Conservation (phyloP, 192 early-diverging fungal species). For the Gonapodya prolifera region DNA sequence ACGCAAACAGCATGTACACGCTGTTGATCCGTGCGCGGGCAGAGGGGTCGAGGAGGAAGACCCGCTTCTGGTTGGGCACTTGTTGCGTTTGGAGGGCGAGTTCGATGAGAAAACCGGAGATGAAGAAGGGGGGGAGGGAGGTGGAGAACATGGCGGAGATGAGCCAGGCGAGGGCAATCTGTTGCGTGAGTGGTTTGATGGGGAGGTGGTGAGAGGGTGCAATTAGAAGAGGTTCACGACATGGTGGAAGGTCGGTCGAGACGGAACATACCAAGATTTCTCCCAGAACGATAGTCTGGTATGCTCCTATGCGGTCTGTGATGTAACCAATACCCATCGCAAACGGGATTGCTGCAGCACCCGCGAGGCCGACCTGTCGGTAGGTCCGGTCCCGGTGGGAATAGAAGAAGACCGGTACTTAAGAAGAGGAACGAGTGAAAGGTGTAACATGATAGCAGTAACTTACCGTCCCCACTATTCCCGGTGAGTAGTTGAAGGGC, state of each 20-base stretch:
- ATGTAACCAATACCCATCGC: neutral
- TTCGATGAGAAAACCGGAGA: neutral
- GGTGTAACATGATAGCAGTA: neutral
- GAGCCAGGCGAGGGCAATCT: neutral
- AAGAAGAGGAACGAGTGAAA: no score
- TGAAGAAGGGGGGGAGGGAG: neutral
- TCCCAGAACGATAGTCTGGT: neutral
- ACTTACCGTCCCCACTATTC: neutral
- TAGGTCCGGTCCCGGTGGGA: no score
- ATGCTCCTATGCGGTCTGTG: neutral
- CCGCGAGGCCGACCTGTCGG: conserved; percentile 1
- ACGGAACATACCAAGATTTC: no score
- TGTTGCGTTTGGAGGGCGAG: neutral
- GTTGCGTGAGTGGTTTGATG: no score
- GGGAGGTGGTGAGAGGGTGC: no score
- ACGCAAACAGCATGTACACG: conserved; percentile 1
- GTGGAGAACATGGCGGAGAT: neutral
- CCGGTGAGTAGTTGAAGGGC: neutral
- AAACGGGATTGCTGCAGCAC: neutral
- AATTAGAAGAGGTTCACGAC: no score
- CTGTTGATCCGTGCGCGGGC: neutral
- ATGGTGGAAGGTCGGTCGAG: no score
- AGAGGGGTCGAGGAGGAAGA: neutral
- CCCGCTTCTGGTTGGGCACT: neutral
- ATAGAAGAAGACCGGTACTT: no score